Base-by-base conservation (phyloP, 2,329 filamentous ascomycete genomes). In the Paradendryphiella salina region DNA sequence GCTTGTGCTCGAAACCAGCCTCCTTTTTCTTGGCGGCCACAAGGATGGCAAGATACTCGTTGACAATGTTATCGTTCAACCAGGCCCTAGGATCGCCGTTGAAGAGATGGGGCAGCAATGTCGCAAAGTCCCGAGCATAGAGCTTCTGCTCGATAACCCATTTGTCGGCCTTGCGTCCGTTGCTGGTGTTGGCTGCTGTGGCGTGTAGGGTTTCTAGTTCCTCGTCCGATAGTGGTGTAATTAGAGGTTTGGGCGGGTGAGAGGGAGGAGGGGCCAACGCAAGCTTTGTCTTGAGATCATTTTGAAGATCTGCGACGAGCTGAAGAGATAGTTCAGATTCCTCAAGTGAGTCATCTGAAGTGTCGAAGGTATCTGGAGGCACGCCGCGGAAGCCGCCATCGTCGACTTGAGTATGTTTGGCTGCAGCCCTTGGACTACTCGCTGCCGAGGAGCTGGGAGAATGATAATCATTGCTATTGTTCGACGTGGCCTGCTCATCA, bases 41-140 rank as follows among this genome's bases (percentile, higher is more conserved):
- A 11, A 90, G 74, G 64, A 83, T 81, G 21, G 79, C 73, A 20
- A 90, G 77, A 39, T 83, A 82, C 11, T 82, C 82, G 60, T 90
- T 89, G 60, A 93, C 82, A 42, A 88, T 82, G 60, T 89, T 85
- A 67, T 92, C 89, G 57, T 92, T 91, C 5, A 93, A 79, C 88
- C 88, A 93, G 7, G 75, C 69, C 14, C 76, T 76, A 13, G 86
- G 77, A 6, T 58, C 56, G 34, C 70, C 70, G 26, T 65, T 67
- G 58, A 71, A 70, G 13, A 57, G 50, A 3, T 31, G 31, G 4
- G 72, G 69, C 4, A 77, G 51, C 4, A 91, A 73, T 38, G 80
- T 86, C n/a, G 73, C 76, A 61, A 90, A 86, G 64, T 89, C 86
- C 44, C 83, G 81, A 1, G 75, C 67, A 1, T 66, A 75, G 13